Evolutionary conservation across 2,329 filamentous ascomycete genomes (phyloP).

Genomic region (Tolypocladium tundrense): DNA sequence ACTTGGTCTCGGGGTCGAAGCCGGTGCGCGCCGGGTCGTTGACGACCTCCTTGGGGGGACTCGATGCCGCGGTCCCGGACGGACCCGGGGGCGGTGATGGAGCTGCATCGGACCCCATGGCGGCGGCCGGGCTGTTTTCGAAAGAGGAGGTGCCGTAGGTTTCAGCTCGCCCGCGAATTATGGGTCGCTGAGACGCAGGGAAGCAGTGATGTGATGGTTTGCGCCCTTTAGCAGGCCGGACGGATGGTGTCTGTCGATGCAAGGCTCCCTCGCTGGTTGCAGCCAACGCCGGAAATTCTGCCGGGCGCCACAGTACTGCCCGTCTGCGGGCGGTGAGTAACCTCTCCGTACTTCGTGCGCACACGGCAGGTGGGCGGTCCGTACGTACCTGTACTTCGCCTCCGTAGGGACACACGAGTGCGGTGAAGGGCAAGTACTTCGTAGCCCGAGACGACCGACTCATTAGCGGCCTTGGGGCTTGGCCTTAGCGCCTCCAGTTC

Average conservation of each 20-base stretch:
- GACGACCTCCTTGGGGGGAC: conserved; percentile 25
- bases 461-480: not conserved
- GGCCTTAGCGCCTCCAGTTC: not conserved
- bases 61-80: conserved; percentile 2
- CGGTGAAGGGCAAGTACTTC: not conserved
- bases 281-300: not conserved
- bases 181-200: not conserved
- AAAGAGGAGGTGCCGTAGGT: not conserved
- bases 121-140: not conserved
- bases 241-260: not conserved
- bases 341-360: not conserved
- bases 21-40: conserved; percentile 53
- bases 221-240: not conserved
- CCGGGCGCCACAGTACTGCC: not conserved
- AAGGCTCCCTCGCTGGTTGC: not conserved
- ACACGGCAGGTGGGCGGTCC: no score
- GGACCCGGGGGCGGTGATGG: conserved; percentile 8
- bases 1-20: conserved; percentile 49
- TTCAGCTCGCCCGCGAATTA: not conserved
- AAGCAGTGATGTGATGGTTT: not conserved
- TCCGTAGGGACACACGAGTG: no score
- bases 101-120: conserved; percentile 5
- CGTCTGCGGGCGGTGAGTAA: not conserved
- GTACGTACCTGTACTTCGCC: no score
- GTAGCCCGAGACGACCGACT: not conserved